Evolutionary conservation across 192 early-diverging fungal species (phyloP).

Genomic region (Backusella psychrophila): DNA sequence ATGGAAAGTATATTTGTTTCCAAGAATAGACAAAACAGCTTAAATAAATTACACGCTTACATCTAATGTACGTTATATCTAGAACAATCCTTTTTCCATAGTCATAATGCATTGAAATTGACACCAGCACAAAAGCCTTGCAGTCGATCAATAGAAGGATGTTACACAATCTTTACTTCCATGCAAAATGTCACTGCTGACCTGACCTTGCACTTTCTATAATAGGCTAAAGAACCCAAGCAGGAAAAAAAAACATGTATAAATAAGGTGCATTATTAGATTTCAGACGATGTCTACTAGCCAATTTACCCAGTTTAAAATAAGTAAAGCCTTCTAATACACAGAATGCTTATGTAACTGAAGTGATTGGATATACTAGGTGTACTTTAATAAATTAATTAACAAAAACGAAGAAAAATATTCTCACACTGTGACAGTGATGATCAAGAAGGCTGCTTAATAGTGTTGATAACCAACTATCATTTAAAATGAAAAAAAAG

Average conservation of each 20-base stretch:
- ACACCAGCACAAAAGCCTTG: no score
- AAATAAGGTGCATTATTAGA: not conserved
- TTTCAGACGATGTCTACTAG: not conserved
- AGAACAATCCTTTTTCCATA: no score
- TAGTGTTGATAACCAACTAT: not conserved
- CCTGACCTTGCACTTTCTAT: not conserved
- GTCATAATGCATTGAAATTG: no score
- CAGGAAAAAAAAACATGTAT: not conserved
- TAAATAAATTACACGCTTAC: no score
- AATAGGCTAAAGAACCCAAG: not conserved
- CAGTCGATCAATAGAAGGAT: no score
- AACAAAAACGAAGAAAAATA: not conserved
- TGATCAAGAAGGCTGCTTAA: not conserved
- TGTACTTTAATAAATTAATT: not conserved
- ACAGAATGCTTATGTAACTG: not conserved
- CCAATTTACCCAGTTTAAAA: not conserved
- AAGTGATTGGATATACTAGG: not conserved
- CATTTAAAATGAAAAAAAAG: not conserved
- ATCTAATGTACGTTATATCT: no score
- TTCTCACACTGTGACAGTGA: not conserved
- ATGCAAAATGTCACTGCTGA: not conserved
- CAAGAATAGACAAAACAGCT: no score
- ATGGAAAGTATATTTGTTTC: no score
- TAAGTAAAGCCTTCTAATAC: not conserved
- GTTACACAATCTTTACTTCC: not conserved